Percentiles rank a stretch among this genome's conserved stretches.
Conservation (phyloP, 1,139 yeast species). For the Taphrina betulina region DNA sequence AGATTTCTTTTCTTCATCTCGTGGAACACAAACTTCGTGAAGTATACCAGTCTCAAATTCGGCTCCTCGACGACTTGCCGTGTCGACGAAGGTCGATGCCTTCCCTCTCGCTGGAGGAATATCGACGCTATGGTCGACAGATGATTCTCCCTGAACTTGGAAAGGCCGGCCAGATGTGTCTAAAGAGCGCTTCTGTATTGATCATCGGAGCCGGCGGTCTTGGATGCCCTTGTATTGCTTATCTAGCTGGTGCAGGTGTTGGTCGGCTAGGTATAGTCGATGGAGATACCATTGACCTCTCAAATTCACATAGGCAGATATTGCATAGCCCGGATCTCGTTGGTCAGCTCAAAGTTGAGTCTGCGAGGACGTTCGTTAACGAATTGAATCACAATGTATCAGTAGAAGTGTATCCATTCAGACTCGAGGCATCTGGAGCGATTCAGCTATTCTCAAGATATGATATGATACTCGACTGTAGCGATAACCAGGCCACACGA, state of each 20-base stretch:
- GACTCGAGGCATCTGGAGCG: slow-evolving; percentile 60
- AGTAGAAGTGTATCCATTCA: slow-evolving; percentile 54
- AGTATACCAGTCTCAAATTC: too few relatives aligned
- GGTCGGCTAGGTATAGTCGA: slow-evolving; percentile 86
- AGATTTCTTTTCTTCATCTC: too few relatives aligned
- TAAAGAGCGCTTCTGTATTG: slow-evolving; percentile 60
- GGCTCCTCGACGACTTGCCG: too few relatives aligned
- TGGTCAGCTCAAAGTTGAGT: slow-evolving; percentile 72
- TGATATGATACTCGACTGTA: slow-evolving; percentile 84
- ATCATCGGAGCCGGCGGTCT: slow-evolving; percentile 97
- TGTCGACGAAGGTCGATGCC: too few relatives aligned
- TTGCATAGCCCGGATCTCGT: slow-evolving; percentile 67
- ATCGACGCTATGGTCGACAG: slow-evolving; percentile 84
- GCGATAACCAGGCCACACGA: slow-evolving; percentile 87
- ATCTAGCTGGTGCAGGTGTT: slow-evolving; percentile 83
- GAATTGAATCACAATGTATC: slow-evolving; percentile 65
- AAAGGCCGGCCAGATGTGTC: slow-evolving; percentile 55
- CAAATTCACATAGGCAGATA: slow-evolving; percentile 87
- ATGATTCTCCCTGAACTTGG: slow-evolving; percentile 86
- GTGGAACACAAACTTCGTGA: too few relatives aligned
- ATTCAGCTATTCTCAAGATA: slow-evolving; percentile 61
- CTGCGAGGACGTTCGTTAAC: slow-evolving; percentile 53
- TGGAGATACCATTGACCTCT: slow-evolving; percentile 75
- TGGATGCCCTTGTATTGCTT: slow-evolving; percentile 87
- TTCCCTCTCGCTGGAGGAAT: slow-evolving; percentile 57